Conservation (phyloP, 176 grass and related monocot genomes). For the Oryza punctata region DNA sequence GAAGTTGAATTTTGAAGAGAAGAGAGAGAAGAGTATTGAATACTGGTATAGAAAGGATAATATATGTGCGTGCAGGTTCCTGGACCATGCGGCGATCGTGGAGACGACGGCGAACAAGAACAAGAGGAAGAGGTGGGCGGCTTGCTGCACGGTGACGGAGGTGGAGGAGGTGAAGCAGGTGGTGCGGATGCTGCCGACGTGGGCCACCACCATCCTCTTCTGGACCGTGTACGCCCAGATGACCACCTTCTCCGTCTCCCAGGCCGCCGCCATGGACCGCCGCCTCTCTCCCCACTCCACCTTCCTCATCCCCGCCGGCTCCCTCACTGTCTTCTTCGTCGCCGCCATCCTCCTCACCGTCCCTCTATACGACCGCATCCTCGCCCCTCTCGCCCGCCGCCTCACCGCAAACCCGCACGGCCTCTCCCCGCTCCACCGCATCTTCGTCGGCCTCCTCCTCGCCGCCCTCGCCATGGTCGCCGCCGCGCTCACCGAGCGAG, state of each 20-base stretch:
- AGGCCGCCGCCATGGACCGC: conserved; percentile 71
- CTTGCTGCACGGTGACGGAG: conserved; percentile 70
- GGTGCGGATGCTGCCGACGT: conserved; percentile 69
- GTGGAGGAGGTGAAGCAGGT: conserved; percentile 92
- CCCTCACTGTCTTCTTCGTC: conserved; percentile 89
- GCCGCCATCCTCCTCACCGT: conserved; percentile 79
- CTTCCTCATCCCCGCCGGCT: conserved; percentile 72
- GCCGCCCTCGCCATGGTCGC: conserved; percentile 65
- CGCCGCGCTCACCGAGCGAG: neutral
- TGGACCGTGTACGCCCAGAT: conserved; percentile 93
- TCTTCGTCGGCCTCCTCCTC: conserved; percentile 65
- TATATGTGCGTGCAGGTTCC: neutral
- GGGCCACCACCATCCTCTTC: conserved; percentile 87
- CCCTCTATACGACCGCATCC: conserved; percentile 71
- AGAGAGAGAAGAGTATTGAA: too few relatives aligned
- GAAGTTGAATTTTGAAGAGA: too few relatives aligned
- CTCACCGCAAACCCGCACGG: conserved; percentile 51
- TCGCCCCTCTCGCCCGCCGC: conserved; percentile 46
- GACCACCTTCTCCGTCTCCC: conserved; percentile 90
- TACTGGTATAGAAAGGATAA: too few relatives aligned
- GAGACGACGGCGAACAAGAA: neutral
- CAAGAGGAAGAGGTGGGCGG: conserved; percentile 11
- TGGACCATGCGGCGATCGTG: conserved; percentile 19
- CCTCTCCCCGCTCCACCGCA: conserved; percentile 72
- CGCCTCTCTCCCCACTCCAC: conserved; percentile 39